Percentiles rank a stretch among this genome's conserved stretches.
These are phyloP conservation scores for Mucor lusitanicus DNA, from an alignment of 371 early-diverging fungal genomes.

Conservation along the genomic window DNA sequence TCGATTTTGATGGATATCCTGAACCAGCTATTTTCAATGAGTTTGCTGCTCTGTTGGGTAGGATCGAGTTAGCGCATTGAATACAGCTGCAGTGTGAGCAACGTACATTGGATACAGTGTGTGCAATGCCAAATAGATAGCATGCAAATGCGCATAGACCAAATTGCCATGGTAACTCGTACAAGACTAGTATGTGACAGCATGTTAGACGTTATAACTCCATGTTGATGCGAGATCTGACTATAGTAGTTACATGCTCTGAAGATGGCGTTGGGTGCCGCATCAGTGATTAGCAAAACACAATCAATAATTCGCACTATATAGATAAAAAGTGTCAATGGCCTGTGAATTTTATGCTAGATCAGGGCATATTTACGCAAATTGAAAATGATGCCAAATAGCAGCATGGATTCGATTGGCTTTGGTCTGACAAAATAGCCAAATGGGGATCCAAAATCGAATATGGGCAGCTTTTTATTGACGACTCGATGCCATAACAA, in stretches of 20 bases:
- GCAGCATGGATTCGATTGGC: slow-evolving; percentile 41
- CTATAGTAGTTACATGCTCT: slow-evolving; percentile 23
- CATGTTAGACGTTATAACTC: too few species aligned
- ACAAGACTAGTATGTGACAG: slow-evolving; percentile 27
- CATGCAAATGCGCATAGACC: slow-evolving; percentile 35
- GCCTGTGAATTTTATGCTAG: too few species aligned
- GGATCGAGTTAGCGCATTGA: background rate
- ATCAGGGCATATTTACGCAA: slow-evolving; percentile 18
- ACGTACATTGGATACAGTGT: slow-evolving; percentile 40
- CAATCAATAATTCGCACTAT: slow-evolving; percentile 37
- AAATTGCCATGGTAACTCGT: slow-evolving; percentile 46
- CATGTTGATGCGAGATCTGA: background rate
- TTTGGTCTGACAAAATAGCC: slow-evolving; percentile 35
- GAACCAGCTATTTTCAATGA: slow-evolving; percentile 26
- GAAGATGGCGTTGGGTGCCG: slow-evolving; percentile 19
- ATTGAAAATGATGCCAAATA: slow-evolving; percentile 32
- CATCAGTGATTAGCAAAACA: slow-evolving; percentile 25
- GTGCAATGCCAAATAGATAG: slow-evolving; percentile 47
- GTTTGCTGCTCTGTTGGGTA: slow-evolving; percentile 27
- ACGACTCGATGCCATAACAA: slow-evolving; percentile 25
- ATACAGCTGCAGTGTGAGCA: too few species aligned
- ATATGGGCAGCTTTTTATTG: slow-evolving; percentile 24
- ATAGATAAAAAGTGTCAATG: background rate
- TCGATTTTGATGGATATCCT: slow-evolving; percentile 23
- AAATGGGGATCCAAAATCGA: slow-evolving; percentile 16